phyloP scores from a whole-genome alignment of 2,329 filamentous ascomycete species.

The Colletotrichum chlorophyti region DNA sequence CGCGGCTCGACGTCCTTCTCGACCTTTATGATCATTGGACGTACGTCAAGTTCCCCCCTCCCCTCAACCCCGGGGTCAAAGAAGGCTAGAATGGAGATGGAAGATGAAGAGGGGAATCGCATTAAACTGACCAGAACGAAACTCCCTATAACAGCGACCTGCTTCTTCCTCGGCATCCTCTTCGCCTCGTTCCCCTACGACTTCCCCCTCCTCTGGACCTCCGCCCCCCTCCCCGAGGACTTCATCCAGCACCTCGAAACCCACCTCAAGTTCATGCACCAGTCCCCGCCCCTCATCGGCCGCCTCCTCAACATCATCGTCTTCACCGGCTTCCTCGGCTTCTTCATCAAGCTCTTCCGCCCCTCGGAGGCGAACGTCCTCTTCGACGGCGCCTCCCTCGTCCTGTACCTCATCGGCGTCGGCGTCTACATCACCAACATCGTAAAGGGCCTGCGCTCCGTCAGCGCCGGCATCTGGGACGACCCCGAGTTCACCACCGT shows the following conservation, averaged over 20 bases:
- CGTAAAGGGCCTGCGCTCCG: conserved; percentile 88
- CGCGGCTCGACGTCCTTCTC: conserved; percentile 78
- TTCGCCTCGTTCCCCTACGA: conserved; percentile 98
- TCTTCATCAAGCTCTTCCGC: conserved; percentile 93
- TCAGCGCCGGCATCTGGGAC: conserved; percentile 73
- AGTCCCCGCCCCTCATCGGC: conserved; percentile 87
- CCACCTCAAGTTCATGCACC: conserved; percentile 90
- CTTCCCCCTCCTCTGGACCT: conserved; percentile 85
- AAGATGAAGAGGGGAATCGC: too few relatives aligned
- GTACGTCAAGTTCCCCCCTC: conserved; percentile 61
- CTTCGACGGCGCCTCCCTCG: conserved; percentile 84
- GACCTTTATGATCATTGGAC: conserved; percentile 95
- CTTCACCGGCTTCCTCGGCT: conserved; percentile 83
- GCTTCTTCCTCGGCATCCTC: conserved; percentile 97
- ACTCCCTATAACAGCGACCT: conserved; percentile 68
- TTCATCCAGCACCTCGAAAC: conserved; percentile 88
- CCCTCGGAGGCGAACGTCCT: conserved; percentile 94
- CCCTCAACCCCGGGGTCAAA: conserved; percentile 7
- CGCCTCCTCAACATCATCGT: conserved; percentile 96
- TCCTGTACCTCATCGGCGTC: conserved; percentile 84
- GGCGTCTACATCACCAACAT: conserved; percentile 97
- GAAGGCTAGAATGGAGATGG: too few relatives aligned
- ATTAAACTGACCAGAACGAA: too few relatives aligned
- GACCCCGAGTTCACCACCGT: conserved; percentile 46
- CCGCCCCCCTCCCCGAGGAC: conserved; percentile 64